phyloP scores from a whole-genome alignment of 495 filamentous ascomycete genomes.

The Mytilinidion resinicola region DNA sequence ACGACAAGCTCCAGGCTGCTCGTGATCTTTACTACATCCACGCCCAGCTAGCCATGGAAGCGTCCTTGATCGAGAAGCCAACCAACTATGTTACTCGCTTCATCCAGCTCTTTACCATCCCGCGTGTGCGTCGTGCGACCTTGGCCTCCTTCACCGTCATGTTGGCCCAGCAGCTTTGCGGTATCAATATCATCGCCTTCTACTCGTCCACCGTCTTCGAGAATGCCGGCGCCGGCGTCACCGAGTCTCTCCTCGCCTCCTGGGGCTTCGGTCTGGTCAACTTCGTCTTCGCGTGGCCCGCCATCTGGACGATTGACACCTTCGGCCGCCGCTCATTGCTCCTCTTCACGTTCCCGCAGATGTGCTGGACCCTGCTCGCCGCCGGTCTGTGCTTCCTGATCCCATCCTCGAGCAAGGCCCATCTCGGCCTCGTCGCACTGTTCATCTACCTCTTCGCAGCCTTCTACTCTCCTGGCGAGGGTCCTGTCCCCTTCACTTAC shows the following conservation, averaged over 20 bases:
- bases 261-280: constrained; percentile 59
- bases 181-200: constrained; percentile 36
- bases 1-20: constrained; percentile 54
- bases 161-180: constrained; percentile 48
- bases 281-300: constrained; percentile 60
- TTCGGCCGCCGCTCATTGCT: constrained; percentile 27
- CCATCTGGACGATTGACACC: constrained; percentile 56
- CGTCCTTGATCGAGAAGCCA: constrained; percentile 40
- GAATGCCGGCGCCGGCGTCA: constrained; percentile 43
- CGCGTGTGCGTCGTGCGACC: constrained; percentile 60
- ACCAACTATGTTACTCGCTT: constrained; percentile 53
- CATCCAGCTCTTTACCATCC: constrained; percentile 60
- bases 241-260: constrained; percentile 47
- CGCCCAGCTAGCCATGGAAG: constrained; percentile 52
- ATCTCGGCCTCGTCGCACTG: constrained; percentile 44
- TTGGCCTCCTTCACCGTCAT: constrained; percentile 60
- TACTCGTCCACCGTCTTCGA: constrained; percentile 56
- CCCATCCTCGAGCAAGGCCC: constrained; percentile 26
- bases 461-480: constrained; percentile 26
- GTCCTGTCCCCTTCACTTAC: constrained; percentile 37
- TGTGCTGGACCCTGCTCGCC: constrained; percentile 35
- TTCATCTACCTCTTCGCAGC: constrained; percentile 36
- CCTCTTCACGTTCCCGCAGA: constrained; percentile 35
- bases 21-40: constrained; percentile 63
- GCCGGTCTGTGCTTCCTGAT: constrained; percentile 30